Evolutionary conservation across 108 stramenopile species (phyloP).

Genomic region (Hondaea fermentalgiana): DNA sequence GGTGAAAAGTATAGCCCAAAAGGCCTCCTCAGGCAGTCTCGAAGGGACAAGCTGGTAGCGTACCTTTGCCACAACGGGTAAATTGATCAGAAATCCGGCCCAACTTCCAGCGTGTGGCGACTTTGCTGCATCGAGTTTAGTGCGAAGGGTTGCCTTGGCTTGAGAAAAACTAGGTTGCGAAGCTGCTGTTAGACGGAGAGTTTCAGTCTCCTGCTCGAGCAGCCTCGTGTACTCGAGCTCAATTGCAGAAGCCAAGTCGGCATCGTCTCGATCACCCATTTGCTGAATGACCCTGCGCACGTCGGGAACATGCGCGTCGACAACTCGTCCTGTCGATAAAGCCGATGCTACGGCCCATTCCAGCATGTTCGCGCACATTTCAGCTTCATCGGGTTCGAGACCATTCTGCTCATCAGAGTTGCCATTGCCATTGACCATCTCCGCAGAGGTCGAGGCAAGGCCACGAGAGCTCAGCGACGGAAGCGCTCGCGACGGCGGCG

Average conservation of each 20-base stretch:
- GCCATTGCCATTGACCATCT: neutral
- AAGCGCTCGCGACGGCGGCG: too few relatives aligned
- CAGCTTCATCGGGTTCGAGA: neutral
- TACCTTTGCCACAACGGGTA: neutral
- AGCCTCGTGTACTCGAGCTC: neutral
- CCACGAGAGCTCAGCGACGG: too few relatives aligned
- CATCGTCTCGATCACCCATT: neutral
- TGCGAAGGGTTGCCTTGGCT: neutral
- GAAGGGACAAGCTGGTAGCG: slow-evolving; percentile 6
- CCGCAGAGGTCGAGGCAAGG: neutral
- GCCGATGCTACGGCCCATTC: neutral
- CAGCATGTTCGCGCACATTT: neutral
- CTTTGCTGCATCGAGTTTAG: neutral
- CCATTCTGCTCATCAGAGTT: neutral
- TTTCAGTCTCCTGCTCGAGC: neutral
- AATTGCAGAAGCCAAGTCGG: neutral
- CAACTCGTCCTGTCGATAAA: neutral
- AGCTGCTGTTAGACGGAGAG: neutral
- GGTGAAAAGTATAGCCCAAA: neutral
- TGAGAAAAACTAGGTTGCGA: neutral
- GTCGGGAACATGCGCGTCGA: neutral
- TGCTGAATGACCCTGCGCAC: neutral
- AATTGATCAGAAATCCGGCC: neutral
- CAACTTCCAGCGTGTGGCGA: neutral
- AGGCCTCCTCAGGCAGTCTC: neutral